Conservation (phyloP, 257 asterid species). For the Solanum paucissectum region DNA sequence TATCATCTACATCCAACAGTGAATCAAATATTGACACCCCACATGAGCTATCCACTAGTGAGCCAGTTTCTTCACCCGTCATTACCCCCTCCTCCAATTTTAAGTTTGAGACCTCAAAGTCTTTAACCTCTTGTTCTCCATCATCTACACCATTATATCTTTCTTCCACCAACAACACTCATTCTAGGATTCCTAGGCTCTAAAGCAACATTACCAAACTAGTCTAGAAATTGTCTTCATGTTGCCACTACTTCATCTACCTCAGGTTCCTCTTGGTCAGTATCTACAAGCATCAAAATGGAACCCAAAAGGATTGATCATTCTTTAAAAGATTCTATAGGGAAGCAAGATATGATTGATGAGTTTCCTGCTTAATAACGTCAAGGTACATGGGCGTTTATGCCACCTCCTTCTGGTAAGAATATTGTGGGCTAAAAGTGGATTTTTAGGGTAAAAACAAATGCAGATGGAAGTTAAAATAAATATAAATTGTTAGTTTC, state of each 20-base stretch:
- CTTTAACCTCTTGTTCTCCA: neutral
- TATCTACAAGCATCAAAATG: neutral
- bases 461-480: neutral
- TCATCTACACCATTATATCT: neutral
- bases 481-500: neutral
- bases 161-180: neutral
- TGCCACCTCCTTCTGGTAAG: neutral
- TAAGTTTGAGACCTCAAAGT: neutral
- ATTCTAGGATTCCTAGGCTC: neutral
- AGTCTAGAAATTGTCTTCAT: neutral
- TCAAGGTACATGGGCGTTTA: neutral
- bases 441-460: neutral
- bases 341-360: neutral
- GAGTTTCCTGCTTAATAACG: neutral
- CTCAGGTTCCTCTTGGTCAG: neutral
- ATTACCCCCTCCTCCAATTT: neutral
- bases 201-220: neutral
- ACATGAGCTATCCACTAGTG: neutral
- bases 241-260: neutral
- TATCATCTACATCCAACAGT: neutral
- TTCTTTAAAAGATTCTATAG: neutral
- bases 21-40: neutral
- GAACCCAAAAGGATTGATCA: neutral
- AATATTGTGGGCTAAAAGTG: neutral
- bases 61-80: neutral